A percentile compares a stretch with the other conserved stretches of the same genome.
Conservation (phyloP, 495 filamentous ascomycete genomes). For the Penicillium arizonense region DNA sequence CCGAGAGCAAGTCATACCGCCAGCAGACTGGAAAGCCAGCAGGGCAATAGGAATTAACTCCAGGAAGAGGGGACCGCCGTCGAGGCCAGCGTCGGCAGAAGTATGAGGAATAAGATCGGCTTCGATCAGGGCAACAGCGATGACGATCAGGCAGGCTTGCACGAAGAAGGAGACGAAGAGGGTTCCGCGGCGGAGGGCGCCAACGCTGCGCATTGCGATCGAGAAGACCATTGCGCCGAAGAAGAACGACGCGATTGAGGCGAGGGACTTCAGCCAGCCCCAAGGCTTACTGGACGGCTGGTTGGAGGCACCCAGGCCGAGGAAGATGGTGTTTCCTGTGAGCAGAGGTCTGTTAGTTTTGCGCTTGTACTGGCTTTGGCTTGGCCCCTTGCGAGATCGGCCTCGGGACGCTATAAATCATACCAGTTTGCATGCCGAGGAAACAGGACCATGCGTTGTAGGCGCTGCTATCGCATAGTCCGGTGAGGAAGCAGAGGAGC, state of each 20-base stretch:
- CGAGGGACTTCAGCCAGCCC: conserved; percentile 63
- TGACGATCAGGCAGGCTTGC: conserved; percentile 53
- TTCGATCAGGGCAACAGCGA: conserved; percentile 59
- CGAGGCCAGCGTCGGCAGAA: conserved; percentile 21
- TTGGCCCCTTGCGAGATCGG: conserved; percentile 13
- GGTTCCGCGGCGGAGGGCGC: conserved; percentile 47
- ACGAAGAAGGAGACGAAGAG: conserved; percentile 56
- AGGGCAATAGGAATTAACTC: conserved; percentile 59
- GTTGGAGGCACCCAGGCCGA: conserved; percentile 59
- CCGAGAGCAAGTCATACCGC: conserved; percentile 64
- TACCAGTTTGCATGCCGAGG: conserved; percentile 64
- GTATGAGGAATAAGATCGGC: conserved; percentile 45
- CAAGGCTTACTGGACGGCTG: conserved; percentile 50
- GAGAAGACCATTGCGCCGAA: conserved; percentile 52
- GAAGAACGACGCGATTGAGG: conserved; percentile 58
- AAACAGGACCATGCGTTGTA: conserved; percentile 64
- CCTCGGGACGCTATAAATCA: conserved; percentile 39
- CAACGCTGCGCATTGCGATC: conserved; percentile 30
- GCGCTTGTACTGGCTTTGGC: neutral
- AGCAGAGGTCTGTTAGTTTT: neutral
- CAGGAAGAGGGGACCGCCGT: conserved; percentile 37
- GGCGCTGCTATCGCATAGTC: conserved; percentile 59
- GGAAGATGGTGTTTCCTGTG: conserved; percentile 64
- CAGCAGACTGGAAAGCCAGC: conserved; percentile 69
- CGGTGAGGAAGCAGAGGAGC: conserved; percentile 54